Percentiles rank a stretch among this genome's conserved stretches.
Evolutionary conservation across 345 rosid species (phyloP).

Genomic region (Rhodomyrtus tomentosa): DNA sequence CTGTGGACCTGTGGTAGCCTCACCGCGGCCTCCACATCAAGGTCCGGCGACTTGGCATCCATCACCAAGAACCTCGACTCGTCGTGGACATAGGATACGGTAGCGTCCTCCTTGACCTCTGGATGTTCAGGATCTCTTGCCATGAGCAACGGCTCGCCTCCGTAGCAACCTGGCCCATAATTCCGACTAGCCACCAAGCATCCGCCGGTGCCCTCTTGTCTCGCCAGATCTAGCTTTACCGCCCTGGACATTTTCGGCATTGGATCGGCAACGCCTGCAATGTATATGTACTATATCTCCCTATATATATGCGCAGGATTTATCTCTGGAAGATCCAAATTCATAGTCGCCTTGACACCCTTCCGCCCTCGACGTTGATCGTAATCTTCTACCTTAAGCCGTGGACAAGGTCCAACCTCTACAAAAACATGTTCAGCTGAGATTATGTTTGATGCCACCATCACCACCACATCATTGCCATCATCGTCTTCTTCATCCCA

Average conservation of each 20-base stretch:
- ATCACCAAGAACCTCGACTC: slow-evolving; percentile 36
- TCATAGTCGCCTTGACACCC: slow-evolving; percentile 19
- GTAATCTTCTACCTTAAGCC: slow-evolving; percentile 26
- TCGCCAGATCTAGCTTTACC: background rate
- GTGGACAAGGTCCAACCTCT: slow-evolving; percentile 32
- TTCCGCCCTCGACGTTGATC: slow-evolving; percentile 23
- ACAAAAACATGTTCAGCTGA: slow-evolving; percentile 32
- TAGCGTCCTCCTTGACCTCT: slow-evolving; percentile 26
- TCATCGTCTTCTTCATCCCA: slow-evolving; percentile 40
- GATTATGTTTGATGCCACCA: slow-evolving; percentile 34
- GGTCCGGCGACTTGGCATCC: slow-evolving; percentile 31
- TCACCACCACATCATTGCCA: slow-evolving; percentile 4
- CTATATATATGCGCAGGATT: slow-evolving; percentile 16
- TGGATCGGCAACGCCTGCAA: slow-evolving; percentile 33
- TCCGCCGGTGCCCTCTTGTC: slow-evolving; percentile 15
- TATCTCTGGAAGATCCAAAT: slow-evolving; percentile 33
- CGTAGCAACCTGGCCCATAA: slow-evolving; percentile 24
- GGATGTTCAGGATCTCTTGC: slow-evolving; percentile 20
- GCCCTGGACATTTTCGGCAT: slow-evolving; percentile 19
- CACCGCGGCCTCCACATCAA: background rate
- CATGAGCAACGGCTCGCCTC: slow-evolving; percentile 43
- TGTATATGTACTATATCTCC: slow-evolving; percentile 17
- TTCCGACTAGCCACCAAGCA: slow-evolving; percentile 26
- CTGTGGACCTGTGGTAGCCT: background rate
- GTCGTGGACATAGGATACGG: slow-evolving; percentile 33